A percentile compares a stretch with the other conserved stretches of the same genome.
These are phyloP conservation scores for Didymella pomorum DNA, from an alignment of 2,329 filamentous ascomycete genomes.

Conservation along the genomic window DNA sequence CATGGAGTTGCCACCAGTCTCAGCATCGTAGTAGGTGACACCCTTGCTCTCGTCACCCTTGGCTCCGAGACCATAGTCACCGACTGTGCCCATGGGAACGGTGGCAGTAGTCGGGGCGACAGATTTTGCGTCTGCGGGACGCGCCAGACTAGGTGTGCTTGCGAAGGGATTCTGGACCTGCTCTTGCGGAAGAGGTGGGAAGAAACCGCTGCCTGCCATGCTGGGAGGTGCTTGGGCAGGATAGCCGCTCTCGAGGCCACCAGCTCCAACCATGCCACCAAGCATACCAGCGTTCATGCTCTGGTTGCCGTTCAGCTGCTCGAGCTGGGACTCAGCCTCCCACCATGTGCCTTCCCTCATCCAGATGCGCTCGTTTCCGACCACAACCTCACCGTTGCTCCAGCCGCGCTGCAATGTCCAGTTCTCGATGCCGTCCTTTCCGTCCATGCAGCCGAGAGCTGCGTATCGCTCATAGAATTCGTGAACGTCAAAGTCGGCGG, in stretches of 20 bases:
- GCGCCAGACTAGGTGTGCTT: slow-evolving; percentile 55
- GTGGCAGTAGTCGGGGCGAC: slow-evolving; percentile 69
- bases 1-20: slow-evolving; percentile 77
- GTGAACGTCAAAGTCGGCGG: slow-evolving; percentile 92
- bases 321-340: slow-evolving; percentile 96
- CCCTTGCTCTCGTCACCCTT: slow-evolving; percentile 76
- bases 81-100: slow-evolving; percentile 61
- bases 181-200: slow-evolving; percentile 64
- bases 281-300: slow-evolving; percentile 48
- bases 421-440: slow-evolving; percentile 89
- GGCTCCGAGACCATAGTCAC: slow-evolving; percentile 86
- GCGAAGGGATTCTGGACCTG: slow-evolving; percentile 74
- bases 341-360: slow-evolving; percentile 95
- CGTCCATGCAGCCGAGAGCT: slow-evolving; percentile 84
- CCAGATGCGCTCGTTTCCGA: slow-evolving; percentile 93
- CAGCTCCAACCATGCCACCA: slow-evolving; percentile 62
- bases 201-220: slow-evolving; percentile 70
- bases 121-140: slow-evolving; percentile 52
- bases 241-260: slow-evolving; percentile 75
- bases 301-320: slow-evolving; percentile 72
- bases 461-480: slow-evolving; percentile 88
- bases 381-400: slow-evolving; percentile 95
- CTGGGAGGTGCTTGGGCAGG: slow-evolving; percentile 63
- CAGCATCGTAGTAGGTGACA: slow-evolving; percentile 74
- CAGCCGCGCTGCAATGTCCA: slow-evolving; percentile 95